A percentile compares a stretch with the other conserved stretches of the same genome.
Conservation (phyloP, 2,329 filamentous ascomycete genomes). For the Graphilbum ipis-grandicollis region DNA sequence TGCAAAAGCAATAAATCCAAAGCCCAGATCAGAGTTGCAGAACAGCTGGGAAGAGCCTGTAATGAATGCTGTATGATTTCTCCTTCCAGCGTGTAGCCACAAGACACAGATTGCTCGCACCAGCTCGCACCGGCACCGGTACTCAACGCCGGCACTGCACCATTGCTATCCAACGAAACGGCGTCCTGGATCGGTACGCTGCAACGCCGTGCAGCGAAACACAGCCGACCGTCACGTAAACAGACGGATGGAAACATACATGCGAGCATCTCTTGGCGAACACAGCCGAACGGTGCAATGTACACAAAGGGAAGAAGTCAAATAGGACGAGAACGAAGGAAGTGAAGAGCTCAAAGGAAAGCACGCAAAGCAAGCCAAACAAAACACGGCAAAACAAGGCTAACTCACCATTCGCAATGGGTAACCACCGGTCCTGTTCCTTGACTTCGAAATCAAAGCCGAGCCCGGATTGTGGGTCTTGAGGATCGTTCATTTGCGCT, state of each 20-base stretch:
- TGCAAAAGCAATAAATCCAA: too few relatives aligned
- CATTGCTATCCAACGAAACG: too few relatives aligned
- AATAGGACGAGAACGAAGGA: too few relatives aligned
- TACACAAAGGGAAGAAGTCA: background rate
- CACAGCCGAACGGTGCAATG: background rate
- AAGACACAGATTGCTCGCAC: too few relatives aligned
- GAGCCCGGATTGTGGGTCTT: conserved; percentile 61
- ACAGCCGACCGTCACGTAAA: conserved; percentile 28
- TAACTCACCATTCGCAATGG: conserved; percentile 99
- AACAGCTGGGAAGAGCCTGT: too few relatives aligned
- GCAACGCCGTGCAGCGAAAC: background rate
- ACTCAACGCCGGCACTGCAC: too few relatives aligned
- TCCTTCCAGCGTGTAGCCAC: too few relatives aligned
- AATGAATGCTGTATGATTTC: too few relatives aligned
- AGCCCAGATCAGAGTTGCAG: too few relatives aligned
- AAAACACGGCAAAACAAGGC: conserved; percentile 20
- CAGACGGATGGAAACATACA: conserved; percentile 23
- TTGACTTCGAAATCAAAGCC: conserved; percentile 96
- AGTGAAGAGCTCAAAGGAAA: too few relatives aligned
- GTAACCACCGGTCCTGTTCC: conserved; percentile 98
- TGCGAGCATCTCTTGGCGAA: background rate
- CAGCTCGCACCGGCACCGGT: too few relatives aligned
- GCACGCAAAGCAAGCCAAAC: conserved; percentile 22
- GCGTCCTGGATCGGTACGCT: too few relatives aligned
- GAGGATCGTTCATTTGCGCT: conserved; percentile 79